Evolutionary conservation across 1,284 basidiomycete genomes (phyloP).

Genomic region (Apiotrichum akiyoshidainum): DNA sequence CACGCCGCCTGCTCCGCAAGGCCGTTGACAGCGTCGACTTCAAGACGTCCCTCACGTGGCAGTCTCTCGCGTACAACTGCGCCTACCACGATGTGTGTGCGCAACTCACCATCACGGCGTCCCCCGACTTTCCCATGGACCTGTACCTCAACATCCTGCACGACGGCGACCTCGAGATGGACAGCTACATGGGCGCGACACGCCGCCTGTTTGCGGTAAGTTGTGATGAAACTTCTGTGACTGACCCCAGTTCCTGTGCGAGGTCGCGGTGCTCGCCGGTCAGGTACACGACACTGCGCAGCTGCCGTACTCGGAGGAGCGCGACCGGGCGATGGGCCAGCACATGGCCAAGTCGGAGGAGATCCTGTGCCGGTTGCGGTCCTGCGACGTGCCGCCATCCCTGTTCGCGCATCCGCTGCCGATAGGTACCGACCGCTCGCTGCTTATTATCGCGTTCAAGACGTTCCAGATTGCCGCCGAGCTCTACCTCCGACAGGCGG

Average conservation of each 20-base stretch:
- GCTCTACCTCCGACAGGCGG: constrained; percentile 34
- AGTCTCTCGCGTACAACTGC: constrained; percentile 28
- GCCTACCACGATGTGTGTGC: constrained; percentile 34
- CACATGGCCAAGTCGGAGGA: constrained; percentile 13
- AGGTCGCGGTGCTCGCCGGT: constrained; percentile 26
- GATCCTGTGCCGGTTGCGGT: constrained; percentile 8
- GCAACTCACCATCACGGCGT: constrained; percentile 20
- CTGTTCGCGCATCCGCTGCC: constrained; percentile 18
- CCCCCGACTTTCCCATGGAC: constrained; percentile 28
- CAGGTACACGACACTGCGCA: constrained; percentile 13
- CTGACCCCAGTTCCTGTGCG: constrained; percentile 25
- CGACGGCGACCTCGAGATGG: constrained; percentile 24
- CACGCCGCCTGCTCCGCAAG: constrained; percentile 16
- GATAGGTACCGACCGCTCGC: constrained; percentile 20
- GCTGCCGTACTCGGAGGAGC: constrained; percentile 5
- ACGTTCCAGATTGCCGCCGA: constrained; percentile 34
- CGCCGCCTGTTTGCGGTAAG: constrained; percentile 28
- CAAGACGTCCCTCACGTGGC: constrained; percentile 18
- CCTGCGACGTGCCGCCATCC: constrained; percentile 11
- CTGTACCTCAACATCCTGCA: constrained; percentile 29
- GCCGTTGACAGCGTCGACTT: constrained; percentile 20
- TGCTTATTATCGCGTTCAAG: constrained; percentile 31
- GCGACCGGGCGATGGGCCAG: constrained; percentile 7
- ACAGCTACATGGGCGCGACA: constrained; percentile 34
- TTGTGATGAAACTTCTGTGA: not conserved